Evolutionary conservation across 306 rosid species (phyloP).

Genomic region (Fragaria iinumae): DNA sequence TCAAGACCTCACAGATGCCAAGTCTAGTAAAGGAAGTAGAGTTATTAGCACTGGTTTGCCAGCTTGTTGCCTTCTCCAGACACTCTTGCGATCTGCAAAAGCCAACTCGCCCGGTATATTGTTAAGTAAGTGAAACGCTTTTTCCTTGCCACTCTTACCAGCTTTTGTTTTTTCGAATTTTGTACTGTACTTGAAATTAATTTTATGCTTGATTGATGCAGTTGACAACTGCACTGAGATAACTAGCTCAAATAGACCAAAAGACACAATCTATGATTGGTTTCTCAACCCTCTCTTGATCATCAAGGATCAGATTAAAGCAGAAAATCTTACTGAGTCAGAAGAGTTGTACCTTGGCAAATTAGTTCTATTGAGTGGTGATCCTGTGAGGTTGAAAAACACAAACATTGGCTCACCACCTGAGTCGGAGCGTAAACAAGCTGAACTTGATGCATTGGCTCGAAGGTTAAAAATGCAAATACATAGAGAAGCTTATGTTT

Average conservation of each 20-base stretch:
- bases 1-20: constrained; percentile 71
- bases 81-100: constrained; percentile 78
- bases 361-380: constrained; percentile 73
- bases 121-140: constrained; percentile 50
- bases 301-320: constrained; percentile 87
- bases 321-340: constrained; percentile 64
- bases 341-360: constrained; percentile 79
- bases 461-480: constrained; percentile 58
- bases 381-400: constrained; percentile 56
- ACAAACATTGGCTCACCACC: constrained; percentile 53
- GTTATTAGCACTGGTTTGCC: constrained; percentile 80
- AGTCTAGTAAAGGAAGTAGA: constrained; percentile 61
- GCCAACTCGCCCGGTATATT: constrained; percentile 57
- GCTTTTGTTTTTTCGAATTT: neutral
- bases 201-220: constrained; percentile 34
- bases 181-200: neutral
- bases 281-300: constrained; percentile 81
- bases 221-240: constrained; percentile 68
- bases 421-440: constrained; percentile 74
- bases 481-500: neutral
- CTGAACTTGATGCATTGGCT: constrained; percentile 85
- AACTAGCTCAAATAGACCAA: constrained; percentile 73
- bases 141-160: neutral
- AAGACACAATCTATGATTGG: constrained; percentile 79
- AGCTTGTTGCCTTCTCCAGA: constrained; percentile 72